Base-by-base conservation (phyloP, 2,329 filamentous ascomycete genomes). In the Trichocomaceae sp. region DNA sequence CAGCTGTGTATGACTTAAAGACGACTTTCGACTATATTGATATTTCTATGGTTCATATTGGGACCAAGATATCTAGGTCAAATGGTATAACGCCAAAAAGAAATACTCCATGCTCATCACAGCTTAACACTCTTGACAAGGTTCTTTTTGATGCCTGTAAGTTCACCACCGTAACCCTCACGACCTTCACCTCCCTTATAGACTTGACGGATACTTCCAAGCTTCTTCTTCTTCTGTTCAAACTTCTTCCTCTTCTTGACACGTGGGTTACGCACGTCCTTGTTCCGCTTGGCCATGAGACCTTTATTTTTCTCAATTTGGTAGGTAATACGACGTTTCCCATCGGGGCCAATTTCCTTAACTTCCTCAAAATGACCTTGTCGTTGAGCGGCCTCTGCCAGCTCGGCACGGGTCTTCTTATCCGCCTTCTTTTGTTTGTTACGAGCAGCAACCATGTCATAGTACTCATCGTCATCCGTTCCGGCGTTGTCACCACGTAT, bases 171-270 rank as follows among this genome's bases (percentile, higher is more conserved):
- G 76, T 99, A 99, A 52, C 90, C 87, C 66, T 90, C 87, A 66
- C 83, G 83, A 63, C 88, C 84, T 75, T 95, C 85, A 58, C 89
- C 88, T 62, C 89, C 89, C 73, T 90, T 89, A 77, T 91, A 97
- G 13, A 89, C 79, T 8, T 88, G 82, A 76, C 87, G 89, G 77
- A 91, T 88, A 68, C 87, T 92, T 65, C 83, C 84, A 67, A 97
- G 75, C 80, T 97, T 96, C 88, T 96, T 97, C 82, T 92, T 87
- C 81, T 95, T 96, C 72, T 90, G 87, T 69, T 95, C 90, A 71
- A 84, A 99, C 83, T 90, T 90, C 83, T 90, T 90, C 74, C 90
- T 84, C 86, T 96, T 97, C 86, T 97, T 99, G 61, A 97, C 92
- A 70, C 93, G 81, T 35, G 93, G 91, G 75, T 99, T 99, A 60